These are phyloP conservation scores for Aspergillus sp. DNA, from an alignment of 2,329 filamentous ascomycete genomes.

Conservation along the genomic window DNA sequence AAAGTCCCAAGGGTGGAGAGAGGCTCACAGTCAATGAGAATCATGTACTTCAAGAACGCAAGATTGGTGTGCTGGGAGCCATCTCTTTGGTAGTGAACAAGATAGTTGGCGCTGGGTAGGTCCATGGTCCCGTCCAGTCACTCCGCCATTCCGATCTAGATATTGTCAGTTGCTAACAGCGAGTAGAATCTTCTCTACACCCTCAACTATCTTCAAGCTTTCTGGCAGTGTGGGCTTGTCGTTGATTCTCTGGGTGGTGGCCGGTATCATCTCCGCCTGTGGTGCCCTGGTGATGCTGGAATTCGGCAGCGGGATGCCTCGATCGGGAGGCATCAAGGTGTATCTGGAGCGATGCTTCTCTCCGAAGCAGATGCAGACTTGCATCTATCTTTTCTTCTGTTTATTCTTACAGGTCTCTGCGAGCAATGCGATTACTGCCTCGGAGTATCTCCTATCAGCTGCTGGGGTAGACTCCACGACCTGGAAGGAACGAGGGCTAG, in stretches of 20 bases:
- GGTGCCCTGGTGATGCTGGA: slow-evolving; percentile 52
- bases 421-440: slow-evolving; percentile 27
- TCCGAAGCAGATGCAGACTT: slow-evolving; percentile 50
- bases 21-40: slow-evolving; percentile 12
- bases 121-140: neutral
- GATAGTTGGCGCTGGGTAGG: slow-evolving; percentile 24
- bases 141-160: neutral
- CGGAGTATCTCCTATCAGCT: slow-evolving; percentile 28
- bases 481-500: slow-evolving; percentile 30
- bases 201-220: slow-evolving; percentile 57
- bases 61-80: slow-evolving; percentile 22
- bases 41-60: slow-evolving; percentile 23
- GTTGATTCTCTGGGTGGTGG: slow-evolving; percentile 58
- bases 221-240: slow-evolving; percentile 58
- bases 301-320: slow-evolving; percentile 49
- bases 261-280: slow-evolving; percentile 48
- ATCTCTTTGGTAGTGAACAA: slow-evolving; percentile 26
- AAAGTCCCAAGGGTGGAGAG: neutral
- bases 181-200: slow-evolving; percentile 52
- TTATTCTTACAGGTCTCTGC: slow-evolving; percentile 40
- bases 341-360: slow-evolving; percentile 52
- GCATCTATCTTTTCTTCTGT: slow-evolving; percentile 51
- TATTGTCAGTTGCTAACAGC: neutral
- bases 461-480: slow-evolving; percentile 24
- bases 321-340: slow-evolving; percentile 50